A percentile compares a stretch with the other conserved stretches of the same genome.
phyloP scores from a whole-genome alignment of 129 eudicot species.

The Logfia minima region DNA sequence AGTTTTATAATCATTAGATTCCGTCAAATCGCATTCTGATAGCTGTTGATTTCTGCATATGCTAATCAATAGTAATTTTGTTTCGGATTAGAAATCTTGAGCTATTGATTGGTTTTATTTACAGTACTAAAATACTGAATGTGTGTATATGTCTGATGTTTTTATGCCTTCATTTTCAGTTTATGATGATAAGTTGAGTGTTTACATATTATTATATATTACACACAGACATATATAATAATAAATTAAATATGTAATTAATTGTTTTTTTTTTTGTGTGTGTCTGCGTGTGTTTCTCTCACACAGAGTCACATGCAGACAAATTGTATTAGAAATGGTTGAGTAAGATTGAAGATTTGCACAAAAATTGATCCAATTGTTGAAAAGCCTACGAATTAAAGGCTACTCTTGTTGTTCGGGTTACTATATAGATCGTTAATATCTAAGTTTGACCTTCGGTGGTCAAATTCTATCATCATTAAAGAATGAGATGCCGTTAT shows the following conservation, averaged over 20 bases:
- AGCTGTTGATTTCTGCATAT: constrained; percentile 18
- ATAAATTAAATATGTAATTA: not conserved
- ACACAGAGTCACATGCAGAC: constrained; percentile 26
- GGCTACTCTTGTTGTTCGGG: constrained; percentile 10
- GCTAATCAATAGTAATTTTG: constrained; percentile 1
- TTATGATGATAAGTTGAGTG: constrained; percentile 17
- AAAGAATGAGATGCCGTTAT: constrained; percentile 18
- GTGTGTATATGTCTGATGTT: not conserved
- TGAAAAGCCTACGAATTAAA: constrained; percentile 17
- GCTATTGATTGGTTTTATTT: not conserved
- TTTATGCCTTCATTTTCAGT: not conserved
- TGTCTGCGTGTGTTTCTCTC: constrained; percentile 20
- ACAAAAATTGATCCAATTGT: constrained; percentile 34
- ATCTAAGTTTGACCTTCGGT: constrained; percentile 28
- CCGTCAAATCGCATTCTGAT: constrained; percentile 11
- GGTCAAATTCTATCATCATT: constrained; percentile 18
- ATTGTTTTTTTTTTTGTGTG: not conserved
- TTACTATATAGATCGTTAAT: not conserved
- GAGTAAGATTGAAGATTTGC: constrained; percentile 33
- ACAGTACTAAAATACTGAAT: not conserved
- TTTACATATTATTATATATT: not conserved
- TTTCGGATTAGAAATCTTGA: constrained; percentile 15
- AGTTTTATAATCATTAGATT: not conserved
- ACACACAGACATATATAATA: not conserved
- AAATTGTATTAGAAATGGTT: constrained; percentile 15